Percentiles rank a stretch among this genome's conserved stretches.
phyloP scores from a whole-genome alignment of 495 filamentous ascomycete species.

The Hypomontagnella submonticulosa region DNA sequence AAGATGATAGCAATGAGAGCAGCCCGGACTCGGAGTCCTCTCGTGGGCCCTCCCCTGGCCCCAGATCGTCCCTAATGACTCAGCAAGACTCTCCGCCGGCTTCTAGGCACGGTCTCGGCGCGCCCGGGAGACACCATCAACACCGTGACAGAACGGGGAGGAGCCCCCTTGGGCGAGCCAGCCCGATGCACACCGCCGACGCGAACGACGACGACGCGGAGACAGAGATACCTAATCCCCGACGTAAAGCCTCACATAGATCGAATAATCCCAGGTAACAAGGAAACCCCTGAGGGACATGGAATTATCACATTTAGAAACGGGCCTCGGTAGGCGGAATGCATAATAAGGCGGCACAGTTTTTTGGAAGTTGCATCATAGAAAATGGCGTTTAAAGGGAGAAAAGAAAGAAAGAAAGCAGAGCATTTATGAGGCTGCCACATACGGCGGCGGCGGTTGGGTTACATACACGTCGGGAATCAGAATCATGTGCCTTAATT shows the following conservation, averaged over 20 bases:
- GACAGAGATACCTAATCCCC: conserved; percentile 18
- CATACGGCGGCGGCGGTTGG: conserved; percentile 8
- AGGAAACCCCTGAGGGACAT: neutral
- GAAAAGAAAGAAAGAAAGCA: conserved; percentile 7
- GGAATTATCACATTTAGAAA: conserved; percentile 24
- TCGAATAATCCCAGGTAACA: conserved; percentile 20
- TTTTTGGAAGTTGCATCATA: conserved; percentile 33
- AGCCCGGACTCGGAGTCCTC: conserved; percentile 36
- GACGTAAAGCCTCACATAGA: conserved; percentile 10
- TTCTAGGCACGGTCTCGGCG: conserved; percentile 18
- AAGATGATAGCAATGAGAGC: conserved; percentile 50
- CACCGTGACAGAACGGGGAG: conserved; percentile 33
- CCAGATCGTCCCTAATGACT: conserved; percentile 17
- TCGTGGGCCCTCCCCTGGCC: conserved; percentile 40
- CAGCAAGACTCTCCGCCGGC: conserved; percentile 11
- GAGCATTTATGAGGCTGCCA: conserved; percentile 32
- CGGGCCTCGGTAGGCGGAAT: conserved; percentile 11
- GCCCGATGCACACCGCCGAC: neutral
- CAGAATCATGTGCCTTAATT: conserved; percentile 30
- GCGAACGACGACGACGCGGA: conserved; percentile 14
- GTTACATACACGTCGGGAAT: conserved; percentile 13
- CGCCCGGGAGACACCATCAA: conserved; percentile 17
- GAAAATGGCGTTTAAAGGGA: conserved; percentile 21
- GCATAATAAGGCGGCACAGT: conserved; percentile 29
- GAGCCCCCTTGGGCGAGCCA: conserved; percentile 41